Base-by-base conservation (phyloP, 805 yeast species). In the Candida stauntonica region DNA sequence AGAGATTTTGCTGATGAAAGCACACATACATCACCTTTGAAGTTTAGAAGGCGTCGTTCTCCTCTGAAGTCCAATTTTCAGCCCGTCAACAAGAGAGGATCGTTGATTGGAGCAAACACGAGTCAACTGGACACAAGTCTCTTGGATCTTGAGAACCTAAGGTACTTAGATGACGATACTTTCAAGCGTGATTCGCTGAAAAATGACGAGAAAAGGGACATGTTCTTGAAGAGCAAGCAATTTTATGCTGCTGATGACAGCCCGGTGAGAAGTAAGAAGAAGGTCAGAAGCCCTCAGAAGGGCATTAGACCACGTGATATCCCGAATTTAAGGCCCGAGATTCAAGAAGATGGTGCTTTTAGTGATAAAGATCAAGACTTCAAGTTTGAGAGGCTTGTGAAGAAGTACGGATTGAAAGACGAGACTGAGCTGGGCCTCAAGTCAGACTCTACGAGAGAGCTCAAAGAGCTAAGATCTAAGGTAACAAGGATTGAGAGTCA, bases 201-300 rank as follows among this genome's bases (percentile, higher is more conserved):
- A 12, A 51, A 50, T 30, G 44, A 39, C 11, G 24, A 44, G 29
- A 50, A 51, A 21, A 42, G 55, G n/a, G 50, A 51, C 16, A 32
- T 34, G 17, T 44, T 49, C 23, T 26, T 51, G n/a, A n/a, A n/a
- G n/a, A n/a, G n/a, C n/a, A 9, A 15, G 33, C 3, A 26, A 13
- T 9, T 18, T 44, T 9, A 17, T 33, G 24, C 24, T 36, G 2
- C 26, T 39, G n/a, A n/a, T 21, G 24, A 21, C 28, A 8, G 14
- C 13, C 28, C n/a, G n/a, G n/a, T n/a, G n/a, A n/a, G 15, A 9
- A 26, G 28, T 28, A 11, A 14, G 6, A 28, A 14, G 11, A 12
- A 28, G 16, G 6, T 13, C 28, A 12, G 28, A 26, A 28, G 30
- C 15, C 30, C 30, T 14, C 30, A 9, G 17, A n/a, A 3, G 26